Evolutionary conservation across 78 protist genomes (phyloP).

Genomic region (Monocercomonoides exilis): DNA sequence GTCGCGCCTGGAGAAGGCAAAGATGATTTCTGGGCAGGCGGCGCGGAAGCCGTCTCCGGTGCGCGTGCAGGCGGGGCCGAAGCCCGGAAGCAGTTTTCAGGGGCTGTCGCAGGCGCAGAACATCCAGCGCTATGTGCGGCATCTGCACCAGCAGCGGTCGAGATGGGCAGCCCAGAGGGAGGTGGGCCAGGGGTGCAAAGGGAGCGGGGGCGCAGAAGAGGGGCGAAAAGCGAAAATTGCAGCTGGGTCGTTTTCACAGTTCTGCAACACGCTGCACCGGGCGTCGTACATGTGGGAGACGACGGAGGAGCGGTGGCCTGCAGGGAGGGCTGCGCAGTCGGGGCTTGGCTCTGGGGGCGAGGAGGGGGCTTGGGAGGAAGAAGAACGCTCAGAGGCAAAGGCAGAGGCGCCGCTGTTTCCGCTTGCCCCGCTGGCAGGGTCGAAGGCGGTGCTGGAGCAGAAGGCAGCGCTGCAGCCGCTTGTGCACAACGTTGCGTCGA

Average conservation of each 20-base stretch:
- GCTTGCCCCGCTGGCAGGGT: not conserved
- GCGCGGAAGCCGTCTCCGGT: too few relatives aligned
- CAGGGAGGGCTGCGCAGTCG: constrained; percentile 32
- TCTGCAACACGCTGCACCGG: constrained; percentile 17
- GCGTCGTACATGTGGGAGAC: constrained; percentile 20
- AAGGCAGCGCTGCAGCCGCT: not conserved
- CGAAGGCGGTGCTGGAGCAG: too few relatives aligned
- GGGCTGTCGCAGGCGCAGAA: too few relatives aligned
- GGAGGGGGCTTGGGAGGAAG: not conserved
- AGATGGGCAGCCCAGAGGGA: too few relatives aligned
- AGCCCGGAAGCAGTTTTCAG: too few relatives aligned
- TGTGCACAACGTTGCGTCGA: not conserved
- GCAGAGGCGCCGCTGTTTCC: not conserved
- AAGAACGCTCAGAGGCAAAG: not conserved
- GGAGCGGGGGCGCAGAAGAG: too few relatives aligned
- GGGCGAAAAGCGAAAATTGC: not conserved
- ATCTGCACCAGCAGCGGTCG: too few relatives aligned
- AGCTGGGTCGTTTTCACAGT: not conserved
- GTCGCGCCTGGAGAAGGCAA: too few relatives aligned
- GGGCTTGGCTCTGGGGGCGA: constrained; percentile 10
- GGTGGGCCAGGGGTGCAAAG: too few relatives aligned
- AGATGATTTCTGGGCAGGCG: too few relatives aligned
- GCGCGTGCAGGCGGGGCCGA: too few relatives aligned
- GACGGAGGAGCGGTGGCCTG: constrained; percentile 25
- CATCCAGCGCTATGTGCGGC: too few relatives aligned